phyloP scores from a whole-genome alignment of 2,329 filamentous ascomycete species.

The Fusarium chaquense region DNA sequence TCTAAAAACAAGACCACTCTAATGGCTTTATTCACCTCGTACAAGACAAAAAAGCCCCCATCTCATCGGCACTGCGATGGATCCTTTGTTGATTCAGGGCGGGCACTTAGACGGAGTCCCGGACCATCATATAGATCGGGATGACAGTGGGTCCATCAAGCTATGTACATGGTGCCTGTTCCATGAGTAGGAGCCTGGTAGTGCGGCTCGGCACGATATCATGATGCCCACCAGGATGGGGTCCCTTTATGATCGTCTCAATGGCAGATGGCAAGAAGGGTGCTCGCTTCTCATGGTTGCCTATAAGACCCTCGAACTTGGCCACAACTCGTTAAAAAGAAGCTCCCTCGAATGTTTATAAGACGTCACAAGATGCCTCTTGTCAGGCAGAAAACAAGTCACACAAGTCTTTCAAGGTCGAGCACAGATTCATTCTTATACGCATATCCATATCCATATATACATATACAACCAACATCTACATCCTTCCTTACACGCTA shows the following conservation, averaged over 20 bases:
- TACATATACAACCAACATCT: constrained; percentile 9
- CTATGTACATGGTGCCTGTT: constrained; percentile 23
- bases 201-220: constrained; percentile 45
- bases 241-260: constrained; percentile 7
- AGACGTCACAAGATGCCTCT: constrained; percentile 37
- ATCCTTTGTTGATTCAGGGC: constrained; percentile 5
- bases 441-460: constrained; percentile 18
- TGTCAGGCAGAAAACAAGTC: constrained; percentile 36
- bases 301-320: constrained; percentile 32
- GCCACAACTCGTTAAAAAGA: constrained; percentile 16
- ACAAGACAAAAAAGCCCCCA: neutral
- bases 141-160: constrained; percentile 21
- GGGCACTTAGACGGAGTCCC: constrained; percentile 19
- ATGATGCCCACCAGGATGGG: constrained; percentile 27
- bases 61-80: neutral
- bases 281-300: constrained; percentile 23
- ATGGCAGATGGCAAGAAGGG: constrained; percentile 4
- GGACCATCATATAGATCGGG: constrained; percentile 26
- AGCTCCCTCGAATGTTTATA: constrained; percentile 29
- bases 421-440: constrained; percentile 2
- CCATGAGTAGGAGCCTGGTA: constrained; percentile 46
- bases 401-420: constrained; percentile 6
- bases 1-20: constrained; percentile 12
- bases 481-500: constrained; percentile 8
- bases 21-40: neutral